Evolutionary conservation across 2,329 filamentous ascomycete species (phyloP), one percentile per base, ranked within the genome.

Genomic region (Diaporthe capsici): DNA sequence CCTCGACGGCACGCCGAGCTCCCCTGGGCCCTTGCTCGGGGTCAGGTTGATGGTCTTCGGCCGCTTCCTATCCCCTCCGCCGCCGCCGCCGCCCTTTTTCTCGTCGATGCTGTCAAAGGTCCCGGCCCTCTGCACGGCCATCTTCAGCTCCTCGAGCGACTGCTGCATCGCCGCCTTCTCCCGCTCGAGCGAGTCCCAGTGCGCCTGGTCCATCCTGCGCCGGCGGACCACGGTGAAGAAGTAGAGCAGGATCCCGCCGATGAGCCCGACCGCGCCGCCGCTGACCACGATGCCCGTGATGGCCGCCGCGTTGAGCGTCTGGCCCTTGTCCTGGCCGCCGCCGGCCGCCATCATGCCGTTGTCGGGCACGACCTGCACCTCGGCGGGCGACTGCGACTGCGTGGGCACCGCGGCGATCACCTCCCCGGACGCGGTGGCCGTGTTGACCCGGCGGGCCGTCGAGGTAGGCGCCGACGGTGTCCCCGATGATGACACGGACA

Each of bases 271-370:
- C 17, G 42, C 53, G 47, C 28, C 71, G 6, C 44, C 53, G 71
- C 55, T 31, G 31, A 72, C 55, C 55, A 60, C 71, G 31, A 72
- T 63, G 8, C 71, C 71, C n/a, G 71, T 61, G n/a, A 72, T 72
- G 9, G 71, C 57, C 39, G 55, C 71, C 20, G 39, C 44, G 28
- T 34, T 61, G 20, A 72, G 57, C 22, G 31, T 51, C 57, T 60
- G 39, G n/a, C 53, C 31, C 39, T 57, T 25, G 9, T 7, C 25
- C 51, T 39, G 37, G 37, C 37, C 13, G 20, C 13, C 13, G 25
- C 20, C 15, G 39, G 37, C 25, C 20, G 51, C 37, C 22, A 47
- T 42, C 42, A 49, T 44, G 37, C 55, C 68, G 20, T 72, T 60
- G 25, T 60, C 68, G 31, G 51, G 37, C 25, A 55, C 34, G 8